Conservation (phyloP, 768 basidiomycete species). For the Boletus speciosus region DNA sequence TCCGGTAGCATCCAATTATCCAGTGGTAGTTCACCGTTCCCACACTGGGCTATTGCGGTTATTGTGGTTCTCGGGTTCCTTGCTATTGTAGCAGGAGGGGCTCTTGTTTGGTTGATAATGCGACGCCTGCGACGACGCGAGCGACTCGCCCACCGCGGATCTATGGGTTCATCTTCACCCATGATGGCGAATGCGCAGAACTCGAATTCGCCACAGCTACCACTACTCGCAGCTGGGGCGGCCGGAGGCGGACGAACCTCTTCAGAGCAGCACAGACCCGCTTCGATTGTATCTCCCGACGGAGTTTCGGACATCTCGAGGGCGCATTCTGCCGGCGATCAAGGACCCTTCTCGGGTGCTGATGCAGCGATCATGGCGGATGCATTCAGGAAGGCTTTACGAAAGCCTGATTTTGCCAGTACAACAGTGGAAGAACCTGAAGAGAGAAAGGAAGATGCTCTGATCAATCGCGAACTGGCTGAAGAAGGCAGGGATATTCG, state of each 20-base stretch:
- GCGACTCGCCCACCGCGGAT: conserved; percentile 56
- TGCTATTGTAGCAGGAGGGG: conserved; percentile 66
- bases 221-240: conserved; percentile 38
- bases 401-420: conserved; percentile 85
- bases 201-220: conserved; percentile 42
- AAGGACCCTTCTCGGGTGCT: conserved; percentile 72
- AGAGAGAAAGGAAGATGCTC: conserved; percentile 40
- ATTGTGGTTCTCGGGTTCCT: conserved; percentile 84
- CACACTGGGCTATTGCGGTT: conserved; percentile 89
- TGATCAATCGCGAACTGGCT: conserved; percentile 70
- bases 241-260: conserved; percentile 33
- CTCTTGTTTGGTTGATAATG: conserved; percentile 70
- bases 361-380: conserved; percentile 93
- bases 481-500: conserved; percentile 89
- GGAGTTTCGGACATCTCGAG: conserved; percentile 72
- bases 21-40: conserved; percentile 47
- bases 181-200: conserved; percentile 70
- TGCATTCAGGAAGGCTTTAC: conserved; percentile 83
- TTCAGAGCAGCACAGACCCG: conserved; percentile 32
- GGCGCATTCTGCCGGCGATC: conserved; percentile 55
- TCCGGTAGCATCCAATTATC: conserved; percentile 47
- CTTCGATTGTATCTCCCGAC: conserved; percentile 54
- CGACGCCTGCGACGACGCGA: conserved; percentile 59
- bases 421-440: conserved; percentile 59
- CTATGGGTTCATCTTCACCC: conserved; percentile 76